phyloP scores from a whole-genome alignment of 257 asterid genomes.

The Cordia subcordata region DNA sequence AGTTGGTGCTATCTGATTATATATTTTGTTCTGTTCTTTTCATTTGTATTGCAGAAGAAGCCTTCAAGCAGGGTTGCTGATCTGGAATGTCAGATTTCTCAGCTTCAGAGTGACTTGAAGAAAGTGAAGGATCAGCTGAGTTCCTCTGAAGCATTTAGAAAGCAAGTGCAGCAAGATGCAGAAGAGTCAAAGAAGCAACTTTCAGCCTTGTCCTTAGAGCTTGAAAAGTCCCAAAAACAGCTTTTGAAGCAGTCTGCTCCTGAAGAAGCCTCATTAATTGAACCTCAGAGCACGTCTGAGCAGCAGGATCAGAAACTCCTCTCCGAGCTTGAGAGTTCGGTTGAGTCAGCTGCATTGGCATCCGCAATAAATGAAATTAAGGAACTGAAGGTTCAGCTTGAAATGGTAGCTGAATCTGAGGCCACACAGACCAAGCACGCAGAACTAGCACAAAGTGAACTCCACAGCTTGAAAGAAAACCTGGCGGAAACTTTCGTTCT shows the following conservation, averaged over 20 bases:
- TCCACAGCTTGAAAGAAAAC: slow-evolving; percentile 43
- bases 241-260: slow-evolving; percentile 24
- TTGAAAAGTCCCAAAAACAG: slow-evolving; percentile 47
- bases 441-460: slow-evolving; percentile 43
- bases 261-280: slow-evolving; percentile 13
- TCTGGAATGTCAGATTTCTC: slow-evolving; percentile 64
- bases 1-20: neutral
- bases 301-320: slow-evolving; percentile 21
- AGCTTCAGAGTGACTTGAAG: slow-evolving; percentile 76
- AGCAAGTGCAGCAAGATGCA: slow-evolving; percentile 62
- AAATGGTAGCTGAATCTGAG: slow-evolving; percentile 47
- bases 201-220: slow-evolving; percentile 43
- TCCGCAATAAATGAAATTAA: slow-evolving; percentile 60
- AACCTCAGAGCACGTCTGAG: slow-evolving; percentile 12
- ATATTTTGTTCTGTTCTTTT: neutral
- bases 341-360: slow-evolving; percentile 50
- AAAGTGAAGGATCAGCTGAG: slow-evolving; percentile 57
- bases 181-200: slow-evolving; percentile 65
- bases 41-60: slow-evolving; percentile 39
- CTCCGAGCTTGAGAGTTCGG: slow-evolving; percentile 39
- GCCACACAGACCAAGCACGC: slow-evolving; percentile 34
- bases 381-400: slow-evolving; percentile 61
- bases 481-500: slow-evolving; percentile 38
- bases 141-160: slow-evolving; percentile 64
- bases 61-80: slow-evolving; percentile 49